Evolutionary conservation across 1,284 basidiomycete genomes (phyloP).

Genomic region (Ceratobasidium sp.): DNA sequence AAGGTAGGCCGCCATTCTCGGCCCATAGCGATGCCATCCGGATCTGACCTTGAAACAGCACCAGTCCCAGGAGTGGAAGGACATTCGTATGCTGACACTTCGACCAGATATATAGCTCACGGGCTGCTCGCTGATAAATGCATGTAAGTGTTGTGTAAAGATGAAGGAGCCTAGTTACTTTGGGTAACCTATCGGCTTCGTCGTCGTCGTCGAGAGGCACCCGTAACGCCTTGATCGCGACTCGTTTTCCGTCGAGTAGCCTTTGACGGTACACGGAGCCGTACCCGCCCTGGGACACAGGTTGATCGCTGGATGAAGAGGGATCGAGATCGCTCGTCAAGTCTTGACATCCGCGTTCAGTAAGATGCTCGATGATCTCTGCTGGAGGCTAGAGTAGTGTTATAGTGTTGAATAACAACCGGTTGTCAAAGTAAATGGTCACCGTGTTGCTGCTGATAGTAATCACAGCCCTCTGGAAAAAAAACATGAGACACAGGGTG

Average conservation of each 20-base stretch:
- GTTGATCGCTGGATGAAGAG: background rate
- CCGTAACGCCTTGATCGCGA: conserved; percentile 28
- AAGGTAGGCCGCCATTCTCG: background rate
- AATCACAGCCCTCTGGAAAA: background rate
- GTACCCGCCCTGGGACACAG: background rate
- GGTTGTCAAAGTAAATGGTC: background rate
- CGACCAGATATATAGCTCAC: conserved; percentile 12
- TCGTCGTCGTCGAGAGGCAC: background rate
- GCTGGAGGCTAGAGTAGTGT: background rate
- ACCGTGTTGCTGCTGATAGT: background rate
- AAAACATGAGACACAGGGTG: background rate
- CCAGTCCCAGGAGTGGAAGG: conserved; percentile 17
- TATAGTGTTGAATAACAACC: background rate
- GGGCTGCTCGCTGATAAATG: background rate
- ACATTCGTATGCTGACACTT: conserved; percentile 22
- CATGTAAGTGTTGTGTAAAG: too few relatives aligned
- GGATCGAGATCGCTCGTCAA: background rate
- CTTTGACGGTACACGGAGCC: background rate
- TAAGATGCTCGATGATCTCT: background rate
- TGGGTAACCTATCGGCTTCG: background rate
- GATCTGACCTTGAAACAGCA: background rate
- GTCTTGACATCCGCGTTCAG: conserved; percentile 14
- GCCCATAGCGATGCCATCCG: conserved; percentile 28
- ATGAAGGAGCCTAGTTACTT: background rate
- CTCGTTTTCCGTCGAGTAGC: background rate